These are phyloP conservation scores for Coelastrella sp. DNA, from an alignment of 139 green algal genomes.

Conservation along the genomic window DNA sequence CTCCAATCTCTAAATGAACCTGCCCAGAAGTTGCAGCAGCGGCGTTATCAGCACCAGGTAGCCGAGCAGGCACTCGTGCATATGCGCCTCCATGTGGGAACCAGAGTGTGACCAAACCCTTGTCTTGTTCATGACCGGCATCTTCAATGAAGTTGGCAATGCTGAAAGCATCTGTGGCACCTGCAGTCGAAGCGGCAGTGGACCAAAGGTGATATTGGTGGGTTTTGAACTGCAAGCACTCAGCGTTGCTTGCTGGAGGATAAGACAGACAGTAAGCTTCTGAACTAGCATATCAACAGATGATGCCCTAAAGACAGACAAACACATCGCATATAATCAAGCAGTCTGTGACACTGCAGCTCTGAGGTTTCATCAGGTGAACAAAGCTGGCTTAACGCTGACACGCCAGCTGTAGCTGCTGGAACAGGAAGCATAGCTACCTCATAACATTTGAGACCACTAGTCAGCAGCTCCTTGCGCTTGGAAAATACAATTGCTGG, in stretches of 20 bases:
- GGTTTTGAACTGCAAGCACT: background rate
- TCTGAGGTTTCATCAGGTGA: too few relatives aligned
- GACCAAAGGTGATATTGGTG: background rate
- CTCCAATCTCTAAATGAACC: conserved; percentile 23
- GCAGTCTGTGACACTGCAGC: too few relatives aligned
- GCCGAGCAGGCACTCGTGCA: conserved; percentile 17
- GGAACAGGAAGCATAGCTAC: too few relatives aligned
- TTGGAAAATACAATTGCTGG: too few relatives aligned
- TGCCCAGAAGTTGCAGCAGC: background rate
- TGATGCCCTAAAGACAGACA: too few relatives aligned
- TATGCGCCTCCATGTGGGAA: conserved; percentile 31
- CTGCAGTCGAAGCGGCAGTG: background rate
- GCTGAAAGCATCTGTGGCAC: background rate
- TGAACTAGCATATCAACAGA: too few relatives aligned
- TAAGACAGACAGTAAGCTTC: too few relatives aligned
- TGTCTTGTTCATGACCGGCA: background rate
- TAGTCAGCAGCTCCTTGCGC: too few relatives aligned
- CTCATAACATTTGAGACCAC: too few relatives aligned
- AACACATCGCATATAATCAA: too few relatives aligned
- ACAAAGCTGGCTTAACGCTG: too few relatives aligned
- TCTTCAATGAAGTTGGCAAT: background rate
- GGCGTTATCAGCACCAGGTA: background rate
- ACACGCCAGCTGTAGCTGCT: too few relatives aligned
- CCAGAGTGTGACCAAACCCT: conserved; percentile 18
- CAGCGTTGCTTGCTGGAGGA: background rate